Evolutionary conservation across 2,329 filamentous ascomycete species (phyloP).

Genomic region (Simplicillium sp.): DNA sequence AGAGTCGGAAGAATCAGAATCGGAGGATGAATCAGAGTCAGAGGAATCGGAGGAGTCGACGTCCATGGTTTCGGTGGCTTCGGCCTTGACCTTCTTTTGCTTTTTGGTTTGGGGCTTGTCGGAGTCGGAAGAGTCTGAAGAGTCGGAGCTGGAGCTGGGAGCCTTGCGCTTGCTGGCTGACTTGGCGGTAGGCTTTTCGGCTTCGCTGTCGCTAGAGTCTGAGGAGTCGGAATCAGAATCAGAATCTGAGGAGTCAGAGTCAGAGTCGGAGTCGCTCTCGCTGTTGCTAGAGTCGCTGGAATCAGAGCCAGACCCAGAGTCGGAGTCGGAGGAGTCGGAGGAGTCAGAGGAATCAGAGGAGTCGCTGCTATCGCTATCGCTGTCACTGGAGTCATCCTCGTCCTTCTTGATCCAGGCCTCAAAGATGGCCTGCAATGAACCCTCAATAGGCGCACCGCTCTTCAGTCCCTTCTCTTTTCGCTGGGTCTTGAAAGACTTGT

Average conservation of each 20-base stretch:
- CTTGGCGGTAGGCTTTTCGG: slow-evolving; percentile 38
- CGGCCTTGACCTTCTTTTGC: slow-evolving; percentile 15
- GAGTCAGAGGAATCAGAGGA: slow-evolving; percentile 18
- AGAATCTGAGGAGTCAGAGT: slow-evolving; percentile 14
- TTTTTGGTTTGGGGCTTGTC: slow-evolving; percentile 39
- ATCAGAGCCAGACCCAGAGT: too few relatives aligned
- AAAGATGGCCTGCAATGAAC: slow-evolving; percentile 38
- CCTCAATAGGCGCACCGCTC: slow-evolving; percentile 12
- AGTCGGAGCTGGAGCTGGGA: slow-evolving; percentile 12
- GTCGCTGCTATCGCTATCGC: slow-evolving; percentile 13
- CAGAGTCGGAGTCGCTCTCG: slow-evolving; percentile 25
- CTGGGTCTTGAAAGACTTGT: slow-evolving; percentile 54
- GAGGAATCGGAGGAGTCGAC: slow-evolving; percentile 19
- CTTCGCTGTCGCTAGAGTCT: too few relatives aligned
- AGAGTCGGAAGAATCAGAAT: slow-evolving; percentile 11
- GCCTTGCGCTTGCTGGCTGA: slow-evolving; percentile 16
- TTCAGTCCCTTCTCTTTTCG: slow-evolving; percentile 43
- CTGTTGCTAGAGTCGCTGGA: slow-evolving; percentile 13
- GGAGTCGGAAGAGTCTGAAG: slow-evolving; percentile 13
- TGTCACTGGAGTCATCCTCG: slow-evolving; percentile 19
- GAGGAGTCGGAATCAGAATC: slow-evolving; percentile 16
- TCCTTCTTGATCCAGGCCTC: slow-evolving; percentile 31
- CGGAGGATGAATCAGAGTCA: slow-evolving; percentile 15
- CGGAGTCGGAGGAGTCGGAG: slow-evolving; percentile 14
- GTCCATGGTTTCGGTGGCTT: slow-evolving; percentile 6